Conservation (phyloP, 1,284 basidiomycete species). For the Ustilago shanxiensis region DNA sequence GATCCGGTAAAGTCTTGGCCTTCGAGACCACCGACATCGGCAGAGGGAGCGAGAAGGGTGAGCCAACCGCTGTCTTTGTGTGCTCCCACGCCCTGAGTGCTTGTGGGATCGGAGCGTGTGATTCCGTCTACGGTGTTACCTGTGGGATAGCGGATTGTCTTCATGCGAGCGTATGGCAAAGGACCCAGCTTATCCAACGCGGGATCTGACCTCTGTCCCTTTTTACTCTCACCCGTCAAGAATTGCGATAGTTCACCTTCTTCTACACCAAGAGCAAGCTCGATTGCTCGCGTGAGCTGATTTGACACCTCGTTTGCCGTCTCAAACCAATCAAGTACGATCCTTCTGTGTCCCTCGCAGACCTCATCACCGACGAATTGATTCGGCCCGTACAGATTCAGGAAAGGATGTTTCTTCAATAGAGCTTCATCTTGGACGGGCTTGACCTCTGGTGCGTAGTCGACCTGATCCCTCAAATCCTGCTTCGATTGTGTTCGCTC, state of each 20-base stretch:
- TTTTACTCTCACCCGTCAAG: conserved; percentile 25
- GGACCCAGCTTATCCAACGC: conserved; percentile 18
- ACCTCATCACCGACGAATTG: conserved; percentile 52
- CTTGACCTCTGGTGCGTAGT: conserved; percentile 33
- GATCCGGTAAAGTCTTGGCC: conserved; percentile 54
- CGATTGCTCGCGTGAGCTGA: conserved; percentile 56
- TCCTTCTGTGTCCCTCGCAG: conserved; percentile 18
- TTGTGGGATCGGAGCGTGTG: conserved; percentile 21
- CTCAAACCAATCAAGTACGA: conserved; percentile 50
- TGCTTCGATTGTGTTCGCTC: conserved; percentile 45
- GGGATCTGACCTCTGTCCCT: neutral
- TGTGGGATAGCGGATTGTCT: conserved; percentile 60
- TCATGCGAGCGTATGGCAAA: conserved; percentile 56
- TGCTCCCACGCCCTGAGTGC: conserved; percentile 61
- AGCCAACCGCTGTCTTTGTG: conserved; percentile 65
- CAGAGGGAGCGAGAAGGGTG: conserved; percentile 55
- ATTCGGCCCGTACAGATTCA: conserved; percentile 60
- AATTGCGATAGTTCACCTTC: conserved; percentile 41
- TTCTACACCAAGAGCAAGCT: conserved; percentile 43
- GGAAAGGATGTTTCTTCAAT: conserved; percentile 29
- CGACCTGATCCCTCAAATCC: conserved; percentile 60
- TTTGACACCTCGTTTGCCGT: conserved; percentile 29
- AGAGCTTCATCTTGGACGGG: conserved; percentile 5
- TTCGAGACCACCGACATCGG: conserved; percentile 52
- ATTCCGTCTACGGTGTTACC: conserved; percentile 51